phyloP scores from a whole-genome alignment of 768 basidiomycete species.

The Tremella yokohamensis region DNA sequence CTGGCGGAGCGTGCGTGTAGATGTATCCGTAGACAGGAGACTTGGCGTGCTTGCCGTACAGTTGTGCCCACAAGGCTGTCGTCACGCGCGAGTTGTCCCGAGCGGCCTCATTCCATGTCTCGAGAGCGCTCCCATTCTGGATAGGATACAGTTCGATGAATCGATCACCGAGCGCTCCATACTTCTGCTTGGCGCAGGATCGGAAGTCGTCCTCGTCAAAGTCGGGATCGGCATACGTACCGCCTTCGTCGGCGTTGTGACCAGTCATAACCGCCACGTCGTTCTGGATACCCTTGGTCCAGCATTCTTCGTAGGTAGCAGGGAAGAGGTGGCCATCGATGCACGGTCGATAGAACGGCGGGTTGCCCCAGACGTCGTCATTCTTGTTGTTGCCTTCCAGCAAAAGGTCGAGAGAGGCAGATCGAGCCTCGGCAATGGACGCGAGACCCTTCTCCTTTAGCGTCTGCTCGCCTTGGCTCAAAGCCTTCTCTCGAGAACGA shows the following conservation, averaged over 20 bases:
- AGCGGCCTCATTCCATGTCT: neutral
- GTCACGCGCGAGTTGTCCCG: neutral
- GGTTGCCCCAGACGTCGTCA: neutral
- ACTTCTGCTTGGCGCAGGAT: neutral
- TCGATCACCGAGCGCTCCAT: neutral
- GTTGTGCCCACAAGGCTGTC: too few relatives aligned
- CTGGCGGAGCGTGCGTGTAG: too few relatives aligned
- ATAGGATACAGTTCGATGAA: neutral
- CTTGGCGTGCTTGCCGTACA: too few relatives aligned
- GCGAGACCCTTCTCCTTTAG: neutral
- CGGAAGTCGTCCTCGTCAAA: neutral
- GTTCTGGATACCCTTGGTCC: neutral
- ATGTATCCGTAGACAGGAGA: too few relatives aligned
- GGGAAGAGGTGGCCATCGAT: slow-evolving; percentile 4
- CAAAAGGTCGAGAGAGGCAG: neutral
- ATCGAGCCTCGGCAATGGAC: neutral
- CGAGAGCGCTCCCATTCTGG: neutral
- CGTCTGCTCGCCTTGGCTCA: neutral
- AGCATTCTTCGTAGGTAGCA: neutral
- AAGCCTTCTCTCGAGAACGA: neutral
- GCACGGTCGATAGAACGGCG: neutral
- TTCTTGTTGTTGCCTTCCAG: neutral
- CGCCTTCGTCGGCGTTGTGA: slow-evolving; percentile 4
- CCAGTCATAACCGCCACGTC: slow-evolving; percentile 1
- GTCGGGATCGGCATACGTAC: slow-evolving; percentile 1